Base-by-base conservation (phyloP, 1,284 basidiomycete genomes). In the Retiboletus flavoniger region DNA sequence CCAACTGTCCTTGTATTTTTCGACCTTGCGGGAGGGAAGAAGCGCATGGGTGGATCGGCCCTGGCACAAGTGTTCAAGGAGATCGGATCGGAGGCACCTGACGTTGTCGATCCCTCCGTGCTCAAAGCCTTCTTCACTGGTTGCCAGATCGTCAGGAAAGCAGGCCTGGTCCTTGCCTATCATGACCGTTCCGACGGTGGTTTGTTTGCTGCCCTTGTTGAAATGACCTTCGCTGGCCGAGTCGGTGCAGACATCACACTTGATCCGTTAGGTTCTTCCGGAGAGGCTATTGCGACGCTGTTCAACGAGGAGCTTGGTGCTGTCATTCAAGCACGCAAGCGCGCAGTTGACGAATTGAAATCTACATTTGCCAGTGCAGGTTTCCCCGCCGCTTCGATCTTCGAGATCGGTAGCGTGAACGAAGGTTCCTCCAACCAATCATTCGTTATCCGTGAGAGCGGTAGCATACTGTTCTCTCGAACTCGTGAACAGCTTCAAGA, bases 181-280 rank as follows among this genome's bases (percentile, higher is more conserved):
- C 97, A 99, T 71, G 97, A 99, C 73, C 87, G 96, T 19, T 98
- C 96, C 0, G 97, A 99, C 66, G 97, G 97, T 53, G 97, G 96
- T 43, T 75, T 99, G 34, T 89, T 99, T 71, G 89, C 92, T 0
- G 91, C 95, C 4, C 70, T 98, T 31, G 87, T 80, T n/a, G 97
- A 99, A 74, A 99, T 99, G 97, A 83, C 85, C 42, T 98, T 99
- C 65, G 95, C 96, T 7, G 95, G 94, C 24, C 84, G 89, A 50
- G 80, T 85, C 10, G 97, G 97, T 31, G 81, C 86, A 29, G 78
- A 86, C 51, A 70, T 95, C 52, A 79, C 79, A 49, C 73, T 95
- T 26, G 85, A 91, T 63, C 70, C 78, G 4, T 65, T 91, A n/a
- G 69, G 73, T 40, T 66, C 77, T 17, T 63, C 72, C 16, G 72